These are phyloP conservation scores for Exophiala mesophila DNA, from an alignment of 2,329 filamentous ascomycete species.

Conservation along the genomic window DNA sequence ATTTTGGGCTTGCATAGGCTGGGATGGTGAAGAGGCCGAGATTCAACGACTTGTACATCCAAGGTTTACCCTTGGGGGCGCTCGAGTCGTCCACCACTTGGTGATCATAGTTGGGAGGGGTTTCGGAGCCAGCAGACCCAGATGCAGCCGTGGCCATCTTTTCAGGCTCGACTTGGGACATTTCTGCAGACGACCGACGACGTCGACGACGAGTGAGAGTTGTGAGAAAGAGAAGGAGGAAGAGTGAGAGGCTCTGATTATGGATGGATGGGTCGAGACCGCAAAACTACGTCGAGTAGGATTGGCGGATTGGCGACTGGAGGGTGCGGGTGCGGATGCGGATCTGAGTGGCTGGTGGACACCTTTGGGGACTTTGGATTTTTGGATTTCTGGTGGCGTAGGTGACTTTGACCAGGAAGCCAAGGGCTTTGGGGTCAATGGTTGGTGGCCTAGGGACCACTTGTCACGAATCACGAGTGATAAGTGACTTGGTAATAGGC, in stretches of 20 bases:
- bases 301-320: no score
- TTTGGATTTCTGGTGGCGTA: no score
- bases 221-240: not conserved
- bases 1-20: slow-evolving; percentile 69
- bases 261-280: no score
- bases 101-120: slow-evolving; percentile 14
- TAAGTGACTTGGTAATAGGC: not conserved
- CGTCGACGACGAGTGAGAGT: no score
- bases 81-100: slow-evolving; percentile 3
- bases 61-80: slow-evolving; percentile 37
- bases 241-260: no score
- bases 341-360: not conserved
- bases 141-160: slow-evolving; percentile 20
- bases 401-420: no score
- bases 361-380: not conserved
- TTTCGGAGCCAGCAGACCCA: slow-evolving; percentile 14
- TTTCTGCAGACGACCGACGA: no score
- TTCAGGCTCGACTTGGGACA: slow-evolving; percentile 22
- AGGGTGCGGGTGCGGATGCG: no score
- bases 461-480: no score
- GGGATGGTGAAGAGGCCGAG: slow-evolving; percentile 51
- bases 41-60: slow-evolving; percentile 63
- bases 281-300: no score
- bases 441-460: no score
- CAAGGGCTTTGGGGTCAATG: no score